Evolutionary conservation across 208 protist genomes (phyloP), one percentile per base, ranked within the genome.

Genomic region (Leishmania gerbilli): DNA sequence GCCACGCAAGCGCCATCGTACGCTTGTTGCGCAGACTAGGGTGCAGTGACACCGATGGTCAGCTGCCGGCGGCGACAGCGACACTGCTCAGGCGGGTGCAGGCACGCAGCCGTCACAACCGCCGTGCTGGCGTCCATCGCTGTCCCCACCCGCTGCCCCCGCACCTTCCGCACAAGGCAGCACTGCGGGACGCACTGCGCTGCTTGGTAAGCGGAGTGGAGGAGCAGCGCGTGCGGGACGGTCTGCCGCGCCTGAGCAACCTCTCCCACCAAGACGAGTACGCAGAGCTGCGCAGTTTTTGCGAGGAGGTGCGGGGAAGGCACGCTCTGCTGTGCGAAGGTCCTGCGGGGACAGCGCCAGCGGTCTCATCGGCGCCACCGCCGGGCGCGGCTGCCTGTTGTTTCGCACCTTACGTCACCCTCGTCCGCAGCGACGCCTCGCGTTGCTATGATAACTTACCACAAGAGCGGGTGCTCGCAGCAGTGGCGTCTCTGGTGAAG

Each of bases 401-500:
- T 74, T 51, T 74, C 13, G 13, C 45, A 17, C 69, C 69, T 74
- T 51, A 45, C n/a, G 69, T 85, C 19, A 77, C 76, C 55, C 74
- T 84, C 24, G 74, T 85, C 9, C 93, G 90, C 55, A 86, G 87
- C 24, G 93, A 96, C 71, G 93, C 88, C 3, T 76, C 87, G 11
- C 85, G 89, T 37, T 96, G 93, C 78, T 96, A 93, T 51, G 91
- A 96, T 60, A 82, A 79, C n/a, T 80, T 96, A 55, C 91, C 87
- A 8, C 93, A 96, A 72, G 72, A 67, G 19, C 86, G 82, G n/a
- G 88, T 94, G 31, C 78, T 91, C 79, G 67, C 55, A 51, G 81
- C 68, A 6, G 84, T 93, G 27, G 42, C 83, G 21, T 37, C 74
- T 3, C 82, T 96, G 62, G 56, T 95, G 40, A 19, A 58, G 27